Conservation (phyloP, 345 rosid species). For the Boechera stricta region DNA sequence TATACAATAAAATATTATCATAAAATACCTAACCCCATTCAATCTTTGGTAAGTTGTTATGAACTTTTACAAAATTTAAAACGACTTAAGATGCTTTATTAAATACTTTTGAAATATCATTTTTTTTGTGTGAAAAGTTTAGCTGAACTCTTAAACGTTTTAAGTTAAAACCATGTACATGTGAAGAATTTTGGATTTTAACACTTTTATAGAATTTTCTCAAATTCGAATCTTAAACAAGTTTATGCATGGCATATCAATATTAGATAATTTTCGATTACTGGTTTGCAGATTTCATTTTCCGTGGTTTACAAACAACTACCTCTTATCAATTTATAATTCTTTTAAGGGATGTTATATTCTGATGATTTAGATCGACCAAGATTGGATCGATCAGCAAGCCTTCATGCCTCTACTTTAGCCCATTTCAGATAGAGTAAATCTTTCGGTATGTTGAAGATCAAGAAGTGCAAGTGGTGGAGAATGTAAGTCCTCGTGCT, state of each 20-base stretch:
- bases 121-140: background rate
- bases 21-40: slow-evolving; percentile 1
- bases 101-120: background rate
- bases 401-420: background rate
- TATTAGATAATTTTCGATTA: background rate
- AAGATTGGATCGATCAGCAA: background rate
- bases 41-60: background rate
- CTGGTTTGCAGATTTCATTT: background rate
- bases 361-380: background rate
- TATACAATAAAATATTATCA: background rate
- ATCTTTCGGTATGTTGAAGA: background rate
- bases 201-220: background rate
- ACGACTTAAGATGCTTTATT: background rate
- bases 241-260: background rate
- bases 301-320: background rate
- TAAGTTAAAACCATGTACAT: background rate
- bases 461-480: background rate
- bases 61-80: background rate
- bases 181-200: background rate
- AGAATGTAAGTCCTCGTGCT: background rate
- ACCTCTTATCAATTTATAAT: background rate
- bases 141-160: background rate
- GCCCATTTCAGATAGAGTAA: background rate
- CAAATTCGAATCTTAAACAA: background rate
- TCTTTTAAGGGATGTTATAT: background rate